Base-by-base conservation (phyloP, 1,284 basidiomycete species). In the Microbotryum lychnidis-dioicae region DNA sequence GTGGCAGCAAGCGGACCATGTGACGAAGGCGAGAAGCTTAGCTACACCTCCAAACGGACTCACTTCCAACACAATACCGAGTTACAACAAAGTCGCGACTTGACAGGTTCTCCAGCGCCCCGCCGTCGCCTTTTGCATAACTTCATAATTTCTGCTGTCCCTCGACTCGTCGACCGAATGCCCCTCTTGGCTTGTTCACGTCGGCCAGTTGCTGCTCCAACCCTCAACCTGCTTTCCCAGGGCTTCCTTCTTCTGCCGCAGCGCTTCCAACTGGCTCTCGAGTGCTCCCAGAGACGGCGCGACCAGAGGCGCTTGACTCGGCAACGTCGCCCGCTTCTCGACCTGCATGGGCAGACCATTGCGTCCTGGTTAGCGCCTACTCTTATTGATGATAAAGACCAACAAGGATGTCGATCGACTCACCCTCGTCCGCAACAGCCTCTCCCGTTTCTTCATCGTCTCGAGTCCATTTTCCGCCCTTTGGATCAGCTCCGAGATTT, bases 401-500 rank as follows among this genome's bases (percentile, higher is more conserved):
- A 27, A 21, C 25, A 16, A 42, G 25, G 27, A 23, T 6, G 5
- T 9, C 1, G 37, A n/a, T 16, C 14, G 1, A 46, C 58, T 27
- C 58, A 68, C 69, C 62, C 60, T 63, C 18, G 57, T 58, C 50
- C 56, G 29, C 18, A 67, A 27, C 5, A 21, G 50, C 33, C 60
- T 49, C 46, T 70, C 69, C 18, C 56, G 50, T 48, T 58, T 57
- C 57, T 69, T 68, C 44, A 69, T 20, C 20, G 29, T 57, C 48
- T 65, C 67, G 20, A 70, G 37, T 2, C 69, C 69, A 3, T 33
- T 49, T 37, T 70, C 69, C 16, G 67, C 69, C 16, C 63, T 25
- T 16, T 58, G 16, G 3, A 70, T 67, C 18, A 66, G 60, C 62
- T 67, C 65, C 46, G 63, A 63, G 25, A 70, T 67, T 62, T 69